Evolutionary conservation across 1,284 basidiomycete species (phyloP), one percentile per base, ranked within the genome.

Genomic region (Macrocystidia cucumis): DNA sequence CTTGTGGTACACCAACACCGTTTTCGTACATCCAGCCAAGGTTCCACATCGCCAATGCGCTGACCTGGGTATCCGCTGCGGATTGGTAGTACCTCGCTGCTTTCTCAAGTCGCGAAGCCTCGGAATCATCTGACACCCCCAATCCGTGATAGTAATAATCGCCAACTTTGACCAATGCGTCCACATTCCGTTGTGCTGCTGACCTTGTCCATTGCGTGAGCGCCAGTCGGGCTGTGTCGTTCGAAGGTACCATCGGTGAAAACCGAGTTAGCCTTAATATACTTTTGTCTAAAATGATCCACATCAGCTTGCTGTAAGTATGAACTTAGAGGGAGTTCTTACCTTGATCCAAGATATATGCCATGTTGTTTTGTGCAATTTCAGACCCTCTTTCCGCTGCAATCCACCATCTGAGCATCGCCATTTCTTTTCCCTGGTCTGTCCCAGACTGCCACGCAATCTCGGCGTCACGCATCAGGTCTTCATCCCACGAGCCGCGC

Each of bases 21-120:
- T 91, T 88, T 63, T 98, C 95, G 56, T 98, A 97, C 91, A 98
- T 96, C 87, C 88, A 97, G 1, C 95, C 96, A 17, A 98, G 62
- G 52, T 97, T 97, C 92, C 93, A 98, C 80, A 95, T 91, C 2
- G 95, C 93, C 46, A 98, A 69, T 1, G 93, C 90, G 46, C 90
- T 95, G 41, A 84, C 52, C 43, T 91, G 87, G 1, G 89, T 92
- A 47, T 93, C 91, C 2, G 90, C 90, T 4, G 91, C 91, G 18
- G 88, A 84, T 52, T 91, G 91, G 54, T 98, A 98, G 56, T 91
- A 97, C 11, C 80, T 78, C 0, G 88, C 90, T 0, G 96, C 96
- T 47, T 91, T 91, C 52, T 91, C 87, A 54, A 78, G 78, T 11
- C 82, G 71, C 20, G 72, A 60, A 1, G 65, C 57, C 47, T 77